Base-by-base conservation (phyloP, 805 yeast species). In the Saccharomycopsis microspora region DNA sequence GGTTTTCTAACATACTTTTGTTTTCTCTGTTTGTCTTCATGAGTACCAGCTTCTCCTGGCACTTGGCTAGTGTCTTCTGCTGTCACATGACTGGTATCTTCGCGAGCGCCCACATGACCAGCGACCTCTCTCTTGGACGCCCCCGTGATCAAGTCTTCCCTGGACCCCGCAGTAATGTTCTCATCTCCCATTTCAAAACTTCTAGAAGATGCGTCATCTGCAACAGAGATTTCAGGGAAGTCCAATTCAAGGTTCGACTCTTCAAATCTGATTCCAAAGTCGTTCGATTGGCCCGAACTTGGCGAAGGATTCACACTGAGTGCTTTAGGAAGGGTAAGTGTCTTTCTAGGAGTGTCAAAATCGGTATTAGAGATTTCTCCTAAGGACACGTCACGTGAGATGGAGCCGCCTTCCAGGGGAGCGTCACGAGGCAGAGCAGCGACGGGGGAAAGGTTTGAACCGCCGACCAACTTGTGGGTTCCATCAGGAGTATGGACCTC, bases 201-300 rank as follows among this genome's bases (percentile, higher is more conserved):
- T 39, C 42, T 45, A 4, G 47, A 45, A 27, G 52, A 49, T 9
- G 41, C 46, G 37, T 43, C 51, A 34, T 46, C 51, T 5, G 27
- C 33, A 28, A 45, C n/a, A 4, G 35, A 39, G 34, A 51, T 41
- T n/a, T 58, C 58, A 3, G 61, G 59, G 35, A 57, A 49, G 40
- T 51, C 54, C 9, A 51, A 41, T 33, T 51, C 54, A 7, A 51
- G 36, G 27, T 51, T 44, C 11, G 52, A 45, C 36, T 51, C 54
- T 8, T 32, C 28, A 34, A 51, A 51, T 10, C 39, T 48, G 31
- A 51, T 51, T 4, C 49, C 54, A 41, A 48, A 51, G 35, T 51
- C 54, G 28, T 38, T 35, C 27, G 44, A 38, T 5, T 29, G 36
- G 4, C 41, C 30, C 10, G 49, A 46, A 5, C 46, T 11, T 5